phyloP scores from a whole-genome alignment of 352 stramenopile species.

The Phytophthora sansomeana region DNA sequence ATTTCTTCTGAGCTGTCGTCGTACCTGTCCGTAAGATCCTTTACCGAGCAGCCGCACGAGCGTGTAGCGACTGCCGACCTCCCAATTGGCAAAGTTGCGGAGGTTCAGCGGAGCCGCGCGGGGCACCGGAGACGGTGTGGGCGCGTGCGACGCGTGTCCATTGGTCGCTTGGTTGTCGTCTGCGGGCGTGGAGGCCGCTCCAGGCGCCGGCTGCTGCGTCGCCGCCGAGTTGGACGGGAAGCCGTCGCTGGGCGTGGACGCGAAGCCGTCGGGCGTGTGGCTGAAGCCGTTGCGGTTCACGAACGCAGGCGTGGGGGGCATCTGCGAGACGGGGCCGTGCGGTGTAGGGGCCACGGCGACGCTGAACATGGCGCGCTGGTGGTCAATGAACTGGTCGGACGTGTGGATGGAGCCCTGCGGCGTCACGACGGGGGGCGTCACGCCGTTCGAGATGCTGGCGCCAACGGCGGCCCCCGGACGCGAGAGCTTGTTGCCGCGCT shows the following conservation, averaged over 20 bases:
- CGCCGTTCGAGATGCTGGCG: conserved; percentile 43
- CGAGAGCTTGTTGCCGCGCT: conserved; percentile 63
- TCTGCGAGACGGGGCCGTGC: conserved; percentile 74
- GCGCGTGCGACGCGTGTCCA: conserved; percentile 45
- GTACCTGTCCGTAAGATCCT: conserved; percentile 86
- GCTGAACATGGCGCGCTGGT: conserved; percentile 80
- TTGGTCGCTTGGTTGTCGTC: conserved; percentile 40
- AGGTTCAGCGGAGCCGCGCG: conserved; percentile 80
- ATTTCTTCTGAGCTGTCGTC: background rate
- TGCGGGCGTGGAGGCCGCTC: conserved; percentile 31
- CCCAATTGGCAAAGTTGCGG: conserved; percentile 87
- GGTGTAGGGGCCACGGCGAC: conserved; percentile 81
- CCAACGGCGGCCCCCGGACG: conserved; percentile 33
- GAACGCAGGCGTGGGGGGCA: conserved; percentile 87
- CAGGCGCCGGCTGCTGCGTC: conserved; percentile 6
- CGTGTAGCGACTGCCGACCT: conserved; percentile 80
- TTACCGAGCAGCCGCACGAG: conserved; percentile 85
- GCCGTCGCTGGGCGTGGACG: conserved; percentile 60
- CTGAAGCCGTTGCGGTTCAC: conserved; percentile 72
- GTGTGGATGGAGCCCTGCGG: conserved; percentile 61
- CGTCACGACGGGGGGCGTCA: conserved; percentile 47
- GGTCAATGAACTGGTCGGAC: conserved; percentile 78
- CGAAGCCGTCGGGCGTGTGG: conserved; percentile 71
- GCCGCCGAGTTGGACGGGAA: conserved; percentile 38
- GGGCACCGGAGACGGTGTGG: conserved; percentile 68